Evolutionary conservation across 768 basidiomycete species (phyloP).

Genomic region (Lentinula sp.): DNA sequence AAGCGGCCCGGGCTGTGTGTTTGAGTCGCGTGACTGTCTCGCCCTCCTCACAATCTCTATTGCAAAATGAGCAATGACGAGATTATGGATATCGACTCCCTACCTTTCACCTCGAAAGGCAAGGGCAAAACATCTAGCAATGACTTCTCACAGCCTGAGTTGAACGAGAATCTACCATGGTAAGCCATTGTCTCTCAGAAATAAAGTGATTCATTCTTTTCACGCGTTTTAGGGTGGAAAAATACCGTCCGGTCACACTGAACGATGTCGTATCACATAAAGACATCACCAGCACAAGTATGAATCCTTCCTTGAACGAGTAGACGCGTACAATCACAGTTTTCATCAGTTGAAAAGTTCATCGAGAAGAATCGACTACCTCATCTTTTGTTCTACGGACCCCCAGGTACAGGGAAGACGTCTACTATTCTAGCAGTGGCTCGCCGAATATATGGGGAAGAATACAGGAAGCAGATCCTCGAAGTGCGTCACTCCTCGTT

Average conservation of each 20-base stretch:
- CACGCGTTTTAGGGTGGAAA: conserved; percentile 76
- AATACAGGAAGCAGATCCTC: conserved; percentile 87
- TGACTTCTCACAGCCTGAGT: conserved; percentile 23
- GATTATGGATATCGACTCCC: conserved; percentile 43
- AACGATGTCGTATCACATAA: conserved; percentile 96
- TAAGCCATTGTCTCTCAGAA: conserved; percentile 25
- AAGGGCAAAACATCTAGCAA: conserved; percentile 60
- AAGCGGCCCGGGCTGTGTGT: no score
- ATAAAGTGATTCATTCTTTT: not conserved
- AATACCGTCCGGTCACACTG: conserved; percentile 88
- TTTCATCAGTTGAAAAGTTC: conserved; percentile 83
- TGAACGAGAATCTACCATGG: conserved; percentile 81
- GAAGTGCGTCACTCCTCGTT: conserved; percentile 49
- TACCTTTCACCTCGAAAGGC: conserved; percentile 43
- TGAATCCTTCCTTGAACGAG: conserved; percentile 19
- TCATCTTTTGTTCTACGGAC: conserved; percentile 95
- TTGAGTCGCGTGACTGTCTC: not conserved
- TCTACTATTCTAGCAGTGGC: conserved; percentile 96
- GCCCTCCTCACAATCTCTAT: not conserved
- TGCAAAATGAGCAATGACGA: conserved; percentile 28
- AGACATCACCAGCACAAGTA: conserved; percentile 93
- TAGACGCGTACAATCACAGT: conserved; percentile 6
- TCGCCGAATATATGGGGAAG: conserved; percentile 84
- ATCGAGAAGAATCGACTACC: conserved; percentile 93
- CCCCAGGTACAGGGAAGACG: conserved; percentile 98